Evolutionary conservation across 2,329 filamentous ascomycete genomes (phyloP).

Genomic region (Mariannaea sp.): DNA sequence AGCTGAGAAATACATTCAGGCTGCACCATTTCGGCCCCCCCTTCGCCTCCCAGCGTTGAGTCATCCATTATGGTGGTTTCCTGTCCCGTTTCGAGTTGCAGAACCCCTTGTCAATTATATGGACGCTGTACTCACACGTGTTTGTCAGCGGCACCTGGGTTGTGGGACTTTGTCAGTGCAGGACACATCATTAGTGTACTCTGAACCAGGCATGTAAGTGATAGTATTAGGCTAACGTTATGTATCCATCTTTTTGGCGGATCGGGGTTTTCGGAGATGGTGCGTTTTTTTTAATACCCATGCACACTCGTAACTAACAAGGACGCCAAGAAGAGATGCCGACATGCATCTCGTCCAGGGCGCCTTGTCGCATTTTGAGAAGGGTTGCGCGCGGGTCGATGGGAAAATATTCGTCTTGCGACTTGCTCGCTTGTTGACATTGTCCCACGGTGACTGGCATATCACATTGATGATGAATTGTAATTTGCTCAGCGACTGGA

Average conservation of each 20-base stretch:
- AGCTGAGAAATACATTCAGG: too few relatives aligned
- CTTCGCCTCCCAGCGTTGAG: background rate
- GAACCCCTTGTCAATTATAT: background rate
- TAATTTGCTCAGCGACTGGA: background rate
- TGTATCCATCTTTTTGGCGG: too few relatives aligned
- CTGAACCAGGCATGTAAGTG: too few relatives aligned
- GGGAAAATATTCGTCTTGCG: too few relatives aligned
- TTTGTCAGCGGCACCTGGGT: background rate
- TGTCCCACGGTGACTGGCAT: background rate
- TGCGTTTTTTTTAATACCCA: background rate
- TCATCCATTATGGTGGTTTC: constrained; percentile 5
- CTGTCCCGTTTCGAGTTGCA: background rate
- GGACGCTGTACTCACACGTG: too few relatives aligned
- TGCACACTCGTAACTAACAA: background rate
- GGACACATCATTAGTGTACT: too few relatives aligned
- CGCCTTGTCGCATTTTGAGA: background rate
- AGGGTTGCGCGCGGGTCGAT: background rate
- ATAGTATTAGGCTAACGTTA: too few relatives aligned
- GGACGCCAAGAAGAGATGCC: background rate
- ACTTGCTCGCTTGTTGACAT: background rate
- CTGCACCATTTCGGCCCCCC: background rate
- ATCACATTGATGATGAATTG: too few relatives aligned
- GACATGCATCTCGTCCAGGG: background rate
- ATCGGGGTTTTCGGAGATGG: constrained; percentile 6
- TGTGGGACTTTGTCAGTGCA: background rate